These are phyloP conservation scores for Mycena latifolia DNA, from an alignment of 768 basidiomycete species.

Conservation along the genomic window DNA sequence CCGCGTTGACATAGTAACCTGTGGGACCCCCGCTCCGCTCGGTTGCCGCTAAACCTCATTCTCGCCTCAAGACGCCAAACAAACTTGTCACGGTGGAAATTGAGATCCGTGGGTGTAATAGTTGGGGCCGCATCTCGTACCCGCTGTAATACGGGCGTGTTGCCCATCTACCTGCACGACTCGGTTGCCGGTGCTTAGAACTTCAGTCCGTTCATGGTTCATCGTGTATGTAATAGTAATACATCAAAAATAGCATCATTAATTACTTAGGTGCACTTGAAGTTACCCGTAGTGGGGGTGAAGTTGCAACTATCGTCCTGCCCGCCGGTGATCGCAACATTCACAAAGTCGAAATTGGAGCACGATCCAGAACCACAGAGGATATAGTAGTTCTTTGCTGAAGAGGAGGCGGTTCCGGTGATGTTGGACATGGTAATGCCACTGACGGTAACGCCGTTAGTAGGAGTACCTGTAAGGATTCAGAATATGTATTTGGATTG, in stretches of 20 bases:
- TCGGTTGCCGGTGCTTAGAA: too few relatives aligned
- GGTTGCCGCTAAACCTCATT: too few relatives aligned
- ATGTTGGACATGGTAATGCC: slow-evolving; percentile 31
- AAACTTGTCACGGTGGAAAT: too few relatives aligned
- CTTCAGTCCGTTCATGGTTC: too few relatives aligned
- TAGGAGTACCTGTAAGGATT: slow-evolving; percentile 20
- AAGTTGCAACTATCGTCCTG: slow-evolving; percentile 24
- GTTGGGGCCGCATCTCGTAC: too few relatives aligned
- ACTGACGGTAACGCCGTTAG: slow-evolving; percentile 27
- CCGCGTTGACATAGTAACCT: too few relatives aligned
- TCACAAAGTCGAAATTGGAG: slow-evolving; percentile 27
- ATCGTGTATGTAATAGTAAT: too few relatives aligned
- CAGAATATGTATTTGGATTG: background rate
- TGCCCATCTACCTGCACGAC: too few relatives aligned
- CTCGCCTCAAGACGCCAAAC: too few relatives aligned
- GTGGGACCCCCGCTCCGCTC: too few relatives aligned
- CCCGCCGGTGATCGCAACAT: slow-evolving; percentile 26
- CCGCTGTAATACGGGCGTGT: too few relatives aligned
- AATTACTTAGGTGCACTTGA: slow-evolving; percentile 22
- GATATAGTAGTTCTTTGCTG: slow-evolving; percentile 4
- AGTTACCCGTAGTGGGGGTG: slow-evolving; percentile 24
- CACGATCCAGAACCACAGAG: slow-evolving; percentile 31
- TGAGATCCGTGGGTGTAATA: too few relatives aligned
- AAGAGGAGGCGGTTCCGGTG: background rate
- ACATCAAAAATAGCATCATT: slow-evolving; percentile 3